A percentile compares a stretch with the other conserved stretches of the same genome.
These are phyloP conservation scores for Cynanchum wilfordii DNA, from an alignment of 257 asterid genomes.

Conservation along the genomic window DNA sequence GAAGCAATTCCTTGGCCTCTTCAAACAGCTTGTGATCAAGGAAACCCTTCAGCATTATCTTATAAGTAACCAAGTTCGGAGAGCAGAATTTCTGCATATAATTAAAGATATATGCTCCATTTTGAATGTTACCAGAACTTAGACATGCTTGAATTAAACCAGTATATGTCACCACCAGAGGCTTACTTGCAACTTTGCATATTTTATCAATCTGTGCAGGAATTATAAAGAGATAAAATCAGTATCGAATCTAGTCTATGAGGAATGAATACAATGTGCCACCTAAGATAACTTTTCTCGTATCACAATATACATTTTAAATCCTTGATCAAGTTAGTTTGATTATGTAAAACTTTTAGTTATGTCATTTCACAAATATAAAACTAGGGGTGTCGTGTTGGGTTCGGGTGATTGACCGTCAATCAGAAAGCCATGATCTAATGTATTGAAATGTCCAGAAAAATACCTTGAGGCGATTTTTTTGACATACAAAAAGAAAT, in stretches of 20 bases:
- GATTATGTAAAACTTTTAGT: background rate
- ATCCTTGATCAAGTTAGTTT: background rate
- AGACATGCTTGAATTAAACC: conserved; percentile 88
- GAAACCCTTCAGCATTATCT: conserved; percentile 78
- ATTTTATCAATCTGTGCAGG: conserved; percentile 69
- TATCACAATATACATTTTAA: background rate
- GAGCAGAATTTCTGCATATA: conserved; percentile 83
- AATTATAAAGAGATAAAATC: background rate
- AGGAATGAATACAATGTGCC: background rate
- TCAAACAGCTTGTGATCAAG: conserved; percentile 61
- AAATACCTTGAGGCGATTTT: background rate
- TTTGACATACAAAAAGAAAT: conserved; percentile 3
- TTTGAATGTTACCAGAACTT: conserved; percentile 50
- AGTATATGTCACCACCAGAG: conserved; percentile 94
- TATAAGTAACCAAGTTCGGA: conserved; percentile 72
- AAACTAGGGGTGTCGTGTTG: too few relatives aligned
- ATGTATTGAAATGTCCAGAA: background rate
- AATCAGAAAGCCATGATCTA: background rate
- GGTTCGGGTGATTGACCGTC: background rate
- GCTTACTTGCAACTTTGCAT: conserved; percentile 86
- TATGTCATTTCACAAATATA: too few relatives aligned
- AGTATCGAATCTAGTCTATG: background rate
- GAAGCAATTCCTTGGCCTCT: conserved; percentile 62
- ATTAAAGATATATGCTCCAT: conserved; percentile 55
- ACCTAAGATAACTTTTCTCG: background rate